A percentile compares a stretch with the other conserved stretches of the same genome.
These are phyloP conservation scores for Musa itinerans DNA, from an alignment of 176 grass and related monocot genomes.

Conservation along the genomic window DNA sequence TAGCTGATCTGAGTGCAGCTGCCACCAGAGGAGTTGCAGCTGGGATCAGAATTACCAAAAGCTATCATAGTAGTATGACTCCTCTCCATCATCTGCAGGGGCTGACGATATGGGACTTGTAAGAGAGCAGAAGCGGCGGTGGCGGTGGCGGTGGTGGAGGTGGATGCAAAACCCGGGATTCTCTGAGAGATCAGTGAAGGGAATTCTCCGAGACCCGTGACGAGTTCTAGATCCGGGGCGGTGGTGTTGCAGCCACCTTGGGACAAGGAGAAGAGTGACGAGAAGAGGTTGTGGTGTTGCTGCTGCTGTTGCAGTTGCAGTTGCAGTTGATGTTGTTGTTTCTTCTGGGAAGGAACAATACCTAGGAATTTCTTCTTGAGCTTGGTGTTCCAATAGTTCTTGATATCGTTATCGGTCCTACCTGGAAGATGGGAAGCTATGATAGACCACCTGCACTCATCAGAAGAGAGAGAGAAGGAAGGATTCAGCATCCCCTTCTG, in stretches of 20 bases:
- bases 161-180: too few relatives aligned
- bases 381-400: constrained; percentile 99
- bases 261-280: not conserved
- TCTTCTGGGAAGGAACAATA: not conserved
- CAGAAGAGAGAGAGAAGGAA: too few relatives aligned
- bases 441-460: constrained; percentile 10
- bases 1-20: constrained; percentile 9
- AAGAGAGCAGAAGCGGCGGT: not conserved
- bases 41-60: not conserved
- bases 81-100: not conserved
- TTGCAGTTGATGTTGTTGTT: not conserved
- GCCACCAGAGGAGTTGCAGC: constrained; percentile 2
- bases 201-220: not conserved
- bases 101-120: not conserved
- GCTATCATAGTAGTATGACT: not conserved
- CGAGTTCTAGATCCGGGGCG: not conserved
- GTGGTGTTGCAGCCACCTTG: not conserved
- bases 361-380: constrained; percentile 69
- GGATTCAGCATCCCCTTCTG: too few relatives aligned
- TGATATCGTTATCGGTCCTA: constrained; percentile 72
- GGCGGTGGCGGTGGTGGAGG: not conserved
- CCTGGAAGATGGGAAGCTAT: constrained; percentile 15
- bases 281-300: not conserved
- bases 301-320: not conserved
- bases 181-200: not conserved